Evolutionary conservation across 106 monocot species (phyloP).

Genomic region (Hemerocallis citrina): DNA sequence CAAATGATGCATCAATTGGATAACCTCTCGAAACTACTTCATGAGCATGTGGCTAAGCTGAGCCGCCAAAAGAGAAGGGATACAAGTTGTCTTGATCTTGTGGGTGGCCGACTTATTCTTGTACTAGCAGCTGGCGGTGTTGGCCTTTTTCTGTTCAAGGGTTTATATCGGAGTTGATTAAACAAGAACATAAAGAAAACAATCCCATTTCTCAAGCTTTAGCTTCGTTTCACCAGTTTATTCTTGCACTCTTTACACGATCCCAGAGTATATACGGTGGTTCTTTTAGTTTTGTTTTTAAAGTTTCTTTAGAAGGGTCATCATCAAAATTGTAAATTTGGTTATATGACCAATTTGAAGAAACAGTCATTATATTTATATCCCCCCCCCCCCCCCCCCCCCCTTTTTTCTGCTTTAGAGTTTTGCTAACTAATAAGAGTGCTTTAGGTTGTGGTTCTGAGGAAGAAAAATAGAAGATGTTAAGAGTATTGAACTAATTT

Average conservation of each 20-base stretch:
- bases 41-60: conserved; percentile 37
- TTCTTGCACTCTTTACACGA: neutral
- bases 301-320: neutral
- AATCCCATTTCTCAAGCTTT: no score
- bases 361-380: no score
- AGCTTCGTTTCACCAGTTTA: no score
- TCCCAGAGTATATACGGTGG: neutral
- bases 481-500: no score
- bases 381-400: no score
- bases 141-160: conserved; percentile 45
- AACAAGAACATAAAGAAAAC: conserved; percentile 1
- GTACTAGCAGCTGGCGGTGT: conserved; percentile 40
- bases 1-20: conserved; percentile 80
- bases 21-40: conserved; percentile 62
- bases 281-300: conserved; percentile 8
- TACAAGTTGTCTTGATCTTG: conserved; percentile 19
- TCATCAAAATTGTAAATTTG: conserved; percentile 9
- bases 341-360: neutral
- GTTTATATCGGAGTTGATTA: conserved; percentile 33
- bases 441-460: no score
- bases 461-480: no score
- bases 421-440: no score
- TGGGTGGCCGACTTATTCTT: conserved; percentile 37
- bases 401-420: no score
- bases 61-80: conserved; percentile 3